A percentile compares a stretch with the other conserved stretches of the same genome.
phyloP scores from a whole-genome alignment of 1,284 basidiomycete species.

The Fomitopsis palustris region DNA sequence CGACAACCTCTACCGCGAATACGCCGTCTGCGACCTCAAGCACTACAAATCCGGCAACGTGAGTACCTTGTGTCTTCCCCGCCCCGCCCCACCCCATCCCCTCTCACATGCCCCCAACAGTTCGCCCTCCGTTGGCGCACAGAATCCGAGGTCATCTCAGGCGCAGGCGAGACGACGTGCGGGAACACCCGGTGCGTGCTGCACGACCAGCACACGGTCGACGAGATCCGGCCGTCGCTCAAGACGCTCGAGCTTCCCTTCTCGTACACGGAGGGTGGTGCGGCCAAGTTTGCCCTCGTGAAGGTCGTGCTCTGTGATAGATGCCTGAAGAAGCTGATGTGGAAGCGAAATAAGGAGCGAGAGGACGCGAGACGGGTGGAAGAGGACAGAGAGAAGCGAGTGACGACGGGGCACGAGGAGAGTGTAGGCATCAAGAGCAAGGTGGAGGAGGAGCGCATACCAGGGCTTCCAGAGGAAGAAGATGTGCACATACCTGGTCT shows the following conservation, averaged over 20 bases:
- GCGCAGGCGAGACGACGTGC: conserved; percentile 82
- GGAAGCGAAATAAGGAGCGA: conserved; percentile 74
- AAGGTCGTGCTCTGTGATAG: conserved; percentile 81
- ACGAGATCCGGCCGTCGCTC: conserved; percentile 34
- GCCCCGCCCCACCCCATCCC: no score
- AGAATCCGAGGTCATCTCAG: conserved; percentile 82
- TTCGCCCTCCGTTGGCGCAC: conserved; percentile 91
- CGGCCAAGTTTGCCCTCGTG: conserved; percentile 76
- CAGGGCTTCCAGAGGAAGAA: not conserved
- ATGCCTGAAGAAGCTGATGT: conserved; percentile 83
- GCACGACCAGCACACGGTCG: conserved; percentile 41
- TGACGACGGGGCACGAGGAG: not conserved
- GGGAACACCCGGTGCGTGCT: conserved; percentile 80
- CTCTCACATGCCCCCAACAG: conserved; percentile 31
- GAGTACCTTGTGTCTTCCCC: conserved; percentile 13
- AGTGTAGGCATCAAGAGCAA: not conserved
- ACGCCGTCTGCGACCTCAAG: conserved; percentile 88
- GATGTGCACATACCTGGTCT: not conserved
- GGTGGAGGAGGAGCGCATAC: not conserved
- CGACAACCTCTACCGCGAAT: conserved; percentile 82
- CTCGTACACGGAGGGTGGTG: conserved; percentile 76
- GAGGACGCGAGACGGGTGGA: conserved; percentile 20
- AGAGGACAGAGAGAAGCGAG: not conserved
- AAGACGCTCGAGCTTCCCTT: conserved; percentile 85
- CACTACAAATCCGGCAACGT: conserved; percentile 93